These are phyloP conservation scores for Metarhizium rileyi DNA, from an alignment of 2,329 filamentous ascomycete genomes.

Conservation along the genomic window DNA sequence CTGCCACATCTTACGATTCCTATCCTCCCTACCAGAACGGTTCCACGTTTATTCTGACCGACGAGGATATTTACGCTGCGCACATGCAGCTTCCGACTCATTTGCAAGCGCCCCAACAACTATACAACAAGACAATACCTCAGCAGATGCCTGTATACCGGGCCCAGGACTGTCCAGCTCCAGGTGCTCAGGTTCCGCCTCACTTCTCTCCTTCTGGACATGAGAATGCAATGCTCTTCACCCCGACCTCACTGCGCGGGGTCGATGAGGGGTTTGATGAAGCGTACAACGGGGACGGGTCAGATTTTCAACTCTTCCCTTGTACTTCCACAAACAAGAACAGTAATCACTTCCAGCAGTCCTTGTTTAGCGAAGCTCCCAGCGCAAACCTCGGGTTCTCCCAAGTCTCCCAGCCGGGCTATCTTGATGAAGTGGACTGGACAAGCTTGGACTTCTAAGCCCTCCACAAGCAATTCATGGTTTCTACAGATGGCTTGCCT, in stretches of 20 bases:
- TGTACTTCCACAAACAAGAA: slow-evolving; percentile 31
- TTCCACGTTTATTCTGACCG: slow-evolving; percentile 49
- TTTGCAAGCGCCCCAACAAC: slow-evolving; percentile 23
- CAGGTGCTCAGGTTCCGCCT: slow-evolving; percentile 20
- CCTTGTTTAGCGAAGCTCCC: slow-evolving; percentile 40
- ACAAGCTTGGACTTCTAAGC: slow-evolving; percentile 22
- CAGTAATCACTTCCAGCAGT: slow-evolving; percentile 32
- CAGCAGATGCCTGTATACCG: slow-evolving; percentile 29
- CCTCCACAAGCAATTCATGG: slow-evolving; percentile 22
- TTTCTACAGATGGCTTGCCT: too few species aligned
- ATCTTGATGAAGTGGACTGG: slow-evolving; percentile 37
- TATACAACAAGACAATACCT: slow-evolving; percentile 35
- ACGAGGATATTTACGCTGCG: slow-evolving; percentile 54
- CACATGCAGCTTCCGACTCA: slow-evolving; percentile 47
- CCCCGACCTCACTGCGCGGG: slow-evolving; percentile 50
- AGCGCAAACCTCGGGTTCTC: slow-evolving; percentile 42
- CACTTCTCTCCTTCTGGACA: slow-evolving; percentile 64
- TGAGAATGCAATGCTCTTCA: slow-evolving; percentile 58
- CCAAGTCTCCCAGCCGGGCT: slow-evolving; percentile 42
- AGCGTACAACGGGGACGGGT: slow-evolving; percentile 32
- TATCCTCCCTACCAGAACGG: slow-evolving; percentile 52
- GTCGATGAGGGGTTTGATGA: slow-evolving; percentile 60
- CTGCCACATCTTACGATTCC: slow-evolving; percentile 33
- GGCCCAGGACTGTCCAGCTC: slow-evolving; percentile 16
- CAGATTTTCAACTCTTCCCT: slow-evolving; percentile 55